These are phyloP conservation scores for Lecanosticta acicola DNA, from an alignment of 2,329 filamentous ascomycete genomes.

Conservation along the genomic window DNA sequence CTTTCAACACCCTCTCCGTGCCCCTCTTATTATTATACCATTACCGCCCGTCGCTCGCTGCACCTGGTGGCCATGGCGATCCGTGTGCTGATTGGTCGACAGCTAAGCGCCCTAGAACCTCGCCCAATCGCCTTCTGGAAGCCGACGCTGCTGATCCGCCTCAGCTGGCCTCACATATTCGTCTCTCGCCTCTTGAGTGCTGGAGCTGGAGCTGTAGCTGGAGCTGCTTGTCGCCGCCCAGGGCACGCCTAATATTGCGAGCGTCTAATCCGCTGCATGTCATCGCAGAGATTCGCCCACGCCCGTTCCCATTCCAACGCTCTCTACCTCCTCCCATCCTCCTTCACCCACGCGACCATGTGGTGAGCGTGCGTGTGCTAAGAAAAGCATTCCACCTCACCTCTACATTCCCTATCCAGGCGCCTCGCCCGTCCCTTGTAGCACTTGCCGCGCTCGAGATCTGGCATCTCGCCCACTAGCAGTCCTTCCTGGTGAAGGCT, in stretches of 20 bases:
- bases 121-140: slow-evolving; percentile 13
- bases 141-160: slow-evolving; percentile 8
- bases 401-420: slow-evolving; percentile 19
- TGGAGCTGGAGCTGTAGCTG: no score
- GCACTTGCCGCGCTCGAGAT: slow-evolving; percentile 29
- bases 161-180: slow-evolving; percentile 13
- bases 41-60: slow-evolving; percentile 13
- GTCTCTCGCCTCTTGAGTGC: no score
- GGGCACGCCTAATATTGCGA: slow-evolving; percentile 6
- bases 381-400: slow-evolving; percentile 23
- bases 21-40: slow-evolving; percentile 10
- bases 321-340: slow-evolving; percentile 6
- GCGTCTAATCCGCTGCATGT: slow-evolving; percentile 10
- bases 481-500: slow-evolving; percentile 31
- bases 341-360: slow-evolving; percentile 23
- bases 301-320: slow-evolving; percentile 14
- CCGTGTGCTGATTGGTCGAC: slow-evolving; percentile 17
- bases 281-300: slow-evolving; percentile 4
- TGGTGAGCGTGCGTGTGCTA: slow-evolving; percentile 24
- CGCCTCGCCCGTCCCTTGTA: slow-evolving; percentile 23
- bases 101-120: slow-evolving; percentile 4
- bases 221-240: slow-evolving; percentile 9
- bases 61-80: slow-evolving; percentile 19
- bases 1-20: background rate
- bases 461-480: slow-evolving; percentile 30